These are phyloP conservation scores for Lithocarpus polystachyus DNA, from an alignment of 306 rosid species.

Conservation along the genomic window DNA sequence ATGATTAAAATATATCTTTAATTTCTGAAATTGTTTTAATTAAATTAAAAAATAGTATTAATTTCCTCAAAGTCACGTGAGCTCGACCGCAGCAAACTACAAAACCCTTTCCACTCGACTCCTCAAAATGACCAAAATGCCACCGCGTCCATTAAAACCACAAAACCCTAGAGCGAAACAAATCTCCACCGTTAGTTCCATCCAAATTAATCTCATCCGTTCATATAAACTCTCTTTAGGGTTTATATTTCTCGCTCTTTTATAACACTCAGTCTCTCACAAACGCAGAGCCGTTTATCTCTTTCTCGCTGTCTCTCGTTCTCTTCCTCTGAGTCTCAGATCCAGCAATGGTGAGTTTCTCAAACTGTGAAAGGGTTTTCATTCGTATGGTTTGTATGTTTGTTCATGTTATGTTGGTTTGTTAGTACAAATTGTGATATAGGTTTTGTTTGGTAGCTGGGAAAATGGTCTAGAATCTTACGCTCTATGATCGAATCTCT, in stretches of 20 bases:
- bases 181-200: background rate
- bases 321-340: background rate
- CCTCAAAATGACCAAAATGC: background rate
- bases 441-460: background rate
- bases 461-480: background rate
- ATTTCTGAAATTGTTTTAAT: no score
- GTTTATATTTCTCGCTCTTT: background rate
- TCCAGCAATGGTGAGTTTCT: slow-evolving; percentile 14
- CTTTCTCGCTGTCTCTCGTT: background rate
- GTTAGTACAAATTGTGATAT: no score
- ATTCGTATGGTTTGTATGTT: background rate
- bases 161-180: background rate
- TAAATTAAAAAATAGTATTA: no score
- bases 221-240: background rate
- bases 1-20: no score
- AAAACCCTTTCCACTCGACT: background rate
- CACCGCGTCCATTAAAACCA: background rate
- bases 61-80: background rate
- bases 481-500: background rate
- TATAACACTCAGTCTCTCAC: background rate
- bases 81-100: background rate
- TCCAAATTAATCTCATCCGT: background rate
- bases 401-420: background rate
- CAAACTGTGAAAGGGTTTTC: no score
- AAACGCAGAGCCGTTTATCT: background rate